Evolutionary conservation across 345 rosid genomes (phyloP), one percentile per base, ranked within the genome.

Genomic region (Linum lewisii): DNA sequence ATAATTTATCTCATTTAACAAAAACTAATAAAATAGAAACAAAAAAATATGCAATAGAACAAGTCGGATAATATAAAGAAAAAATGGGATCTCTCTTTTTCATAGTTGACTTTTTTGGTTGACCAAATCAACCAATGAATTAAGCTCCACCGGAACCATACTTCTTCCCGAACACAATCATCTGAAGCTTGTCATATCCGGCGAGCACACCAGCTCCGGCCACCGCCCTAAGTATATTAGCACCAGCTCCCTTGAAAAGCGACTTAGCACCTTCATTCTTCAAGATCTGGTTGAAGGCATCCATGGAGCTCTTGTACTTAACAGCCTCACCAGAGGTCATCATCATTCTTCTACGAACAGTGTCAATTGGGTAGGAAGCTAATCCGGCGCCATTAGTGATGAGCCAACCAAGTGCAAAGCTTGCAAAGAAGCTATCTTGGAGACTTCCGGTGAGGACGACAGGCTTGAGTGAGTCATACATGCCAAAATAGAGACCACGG

Each of bases 241-340:
- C 71, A 11, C 75, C 75, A 13, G 64, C 75, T 62, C 71, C 75
- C 36, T 62, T 71, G 64, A 71, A 71, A 13, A 71, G 71, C 21
- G 75, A 71, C 45, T 71, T 71, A 5, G 61, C 60, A 3, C 75
- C 75, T 50, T 71, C 71, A 19, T 71, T 66, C 67, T 66, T 66
- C 2, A 71, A 37, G 26, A 66, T 71, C 21, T 71, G 75, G 34
- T 60, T 11, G 61, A 71, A 71, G n/a, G 67, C 70, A 23, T 71
- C 71, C 0, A 61, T 7, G n/a, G 75, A 71, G 64, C 64, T 53
- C 64, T 66, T 71, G 60, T 71, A 71, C 71, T 71, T 71, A 19
- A 71, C 71, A 25, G 71, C 71, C 62, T 71, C 71, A 4, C 75
- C 75, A 1, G 75, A 71, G 29, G 75, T 71, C 75, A 71, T 69